Evolutionary conservation across 2,329 filamentous ascomycete genomes (phyloP).

Genomic region (Phialophora tarda): DNA sequence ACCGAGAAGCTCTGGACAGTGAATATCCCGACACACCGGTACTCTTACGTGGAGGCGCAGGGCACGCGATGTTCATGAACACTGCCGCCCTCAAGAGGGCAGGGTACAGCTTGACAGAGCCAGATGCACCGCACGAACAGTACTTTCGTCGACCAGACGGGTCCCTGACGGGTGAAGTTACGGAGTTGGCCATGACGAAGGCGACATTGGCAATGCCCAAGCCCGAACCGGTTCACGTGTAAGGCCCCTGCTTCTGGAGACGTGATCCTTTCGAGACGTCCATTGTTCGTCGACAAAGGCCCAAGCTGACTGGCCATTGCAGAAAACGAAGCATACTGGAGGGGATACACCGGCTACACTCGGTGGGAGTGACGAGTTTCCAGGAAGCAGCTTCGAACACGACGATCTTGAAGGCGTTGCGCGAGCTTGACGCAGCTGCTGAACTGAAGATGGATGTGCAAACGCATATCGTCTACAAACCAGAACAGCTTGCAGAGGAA

Average conservation of each 20-base stretch:
- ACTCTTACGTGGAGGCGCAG: slow-evolving; percentile 41
- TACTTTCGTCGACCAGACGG: slow-evolving; percentile 42
- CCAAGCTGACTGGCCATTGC: not conserved
- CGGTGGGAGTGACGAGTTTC: slow-evolving; percentile 43
- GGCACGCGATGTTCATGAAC: slow-evolving; percentile 42
- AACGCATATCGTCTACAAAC: slow-evolving; percentile 40
- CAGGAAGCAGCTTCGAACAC: slow-evolving; percentile 45
- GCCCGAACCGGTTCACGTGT: slow-evolving; percentile 37
- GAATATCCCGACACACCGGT: slow-evolving; percentile 44
- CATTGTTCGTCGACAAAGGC: not conserved
- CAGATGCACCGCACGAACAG: slow-evolving; percentile 38
- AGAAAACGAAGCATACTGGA: slow-evolving; percentile 39
- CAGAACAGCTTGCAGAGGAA: slow-evolving; percentile 40
- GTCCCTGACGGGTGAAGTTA: slow-evolving; percentile 43
- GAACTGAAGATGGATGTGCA: slow-evolving; percentile 40
- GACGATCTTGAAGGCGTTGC: slow-evolving; percentile 39
- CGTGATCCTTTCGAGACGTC: not conserved
- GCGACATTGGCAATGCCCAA: slow-evolving; percentile 37
- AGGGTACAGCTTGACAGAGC: slow-evolving; percentile 39
- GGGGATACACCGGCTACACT: slow-evolving; percentile 40
- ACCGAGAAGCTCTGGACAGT: slow-evolving; percentile 39
- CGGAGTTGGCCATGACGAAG: slow-evolving; percentile 41
- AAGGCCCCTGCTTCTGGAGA: not conserved
- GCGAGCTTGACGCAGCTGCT: slow-evolving; percentile 41
- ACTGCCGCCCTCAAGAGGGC: slow-evolving; percentile 40